These are phyloP conservation scores for Neohortaea acidophila DNA, from an alignment of 495 filamentous ascomycete species.

Conservation along the genomic window DNA sequence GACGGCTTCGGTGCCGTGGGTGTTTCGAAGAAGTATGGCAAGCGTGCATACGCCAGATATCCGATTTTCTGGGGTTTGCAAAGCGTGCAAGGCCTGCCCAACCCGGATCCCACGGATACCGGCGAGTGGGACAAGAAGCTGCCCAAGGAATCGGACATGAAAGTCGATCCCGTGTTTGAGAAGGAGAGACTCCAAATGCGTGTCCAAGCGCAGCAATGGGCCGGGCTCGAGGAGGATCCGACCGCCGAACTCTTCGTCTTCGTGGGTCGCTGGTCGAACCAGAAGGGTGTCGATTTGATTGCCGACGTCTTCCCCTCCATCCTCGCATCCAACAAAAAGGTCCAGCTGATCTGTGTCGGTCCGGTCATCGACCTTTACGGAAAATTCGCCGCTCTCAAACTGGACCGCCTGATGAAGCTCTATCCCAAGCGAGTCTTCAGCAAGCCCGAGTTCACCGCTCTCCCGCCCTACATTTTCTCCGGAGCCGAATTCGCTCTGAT, in stretches of 20 bases:
- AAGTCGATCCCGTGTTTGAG: conserved; percentile 43
- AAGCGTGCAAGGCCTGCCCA: conserved; percentile 47
- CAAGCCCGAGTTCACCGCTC: conserved; percentile 59
- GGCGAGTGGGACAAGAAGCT: conserved; percentile 46
- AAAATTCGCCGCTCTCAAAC: conserved; percentile 59
- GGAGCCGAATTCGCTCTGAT: conserved; percentile 70
- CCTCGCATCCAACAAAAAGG: conserved; percentile 47
- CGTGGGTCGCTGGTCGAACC: conserved; percentile 62
- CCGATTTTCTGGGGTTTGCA: conserved; percentile 64
- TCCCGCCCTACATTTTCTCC: conserved; percentile 62
- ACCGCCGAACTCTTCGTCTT: conserved; percentile 60
- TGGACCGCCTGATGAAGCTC: conserved; percentile 54
- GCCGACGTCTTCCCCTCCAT: conserved; percentile 50
- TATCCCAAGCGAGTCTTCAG: conserved; percentile 67
- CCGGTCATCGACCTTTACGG: conserved; percentile 68
- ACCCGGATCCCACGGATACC: conserved; percentile 60
- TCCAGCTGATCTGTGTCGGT: conserved; percentile 55
- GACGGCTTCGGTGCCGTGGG: conserved; percentile 59
- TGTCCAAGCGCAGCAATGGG: conserved; percentile 61
- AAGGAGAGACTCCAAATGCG: conserved; percentile 38
- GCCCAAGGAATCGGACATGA: conserved; percentile 35
- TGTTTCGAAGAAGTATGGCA: conserved; percentile 58
- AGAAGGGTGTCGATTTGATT: conserved; percentile 63
- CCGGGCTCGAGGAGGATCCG: conserved; percentile 46
- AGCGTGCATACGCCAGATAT: conserved; percentile 55